Evolutionary conservation across 805 yeast genomes (phyloP), one percentile per base, ranked within the genome.

Genomic region (Starmerella stigmatis): DNA sequence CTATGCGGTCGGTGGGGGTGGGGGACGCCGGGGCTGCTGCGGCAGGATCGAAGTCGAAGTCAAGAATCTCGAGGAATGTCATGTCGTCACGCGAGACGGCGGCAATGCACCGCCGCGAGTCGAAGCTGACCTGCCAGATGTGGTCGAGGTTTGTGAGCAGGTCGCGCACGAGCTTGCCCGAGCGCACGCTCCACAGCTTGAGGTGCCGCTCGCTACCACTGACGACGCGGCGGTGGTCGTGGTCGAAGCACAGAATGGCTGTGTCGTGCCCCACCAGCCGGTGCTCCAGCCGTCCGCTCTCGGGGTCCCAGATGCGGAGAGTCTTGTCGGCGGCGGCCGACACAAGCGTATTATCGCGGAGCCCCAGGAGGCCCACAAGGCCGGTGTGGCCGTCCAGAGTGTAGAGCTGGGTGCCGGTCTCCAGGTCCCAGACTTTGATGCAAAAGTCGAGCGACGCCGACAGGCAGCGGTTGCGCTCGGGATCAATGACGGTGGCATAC

Each of bases 291-390:
- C 69, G 67, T 33, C 83, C 75, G 8, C 79, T 74, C 22, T 75
- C 75, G 1, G 96, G 92, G 59, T 92, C 82, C 98, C 98, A 92
- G 2, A 89, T 80, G 42, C 96, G 72, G 33, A 92, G 70, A 0
- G 96, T 80, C 3, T 92, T 76, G 62, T 92, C 98, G 0, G 97
- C 97, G 2, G 96, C 97, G 0, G 96, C 98, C 36, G 94, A 81
- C 1, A 89, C 94, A 11, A 92, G 68, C 39, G 76, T 78, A 28
- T 80, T 77, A 21, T 81, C 78, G 5, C 86, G 78, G 8, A 88
- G 72, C 36, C 84, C 85, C 22, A 89, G 69, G 12, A 92, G 67
- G 0, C 97, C 98, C 13, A 92, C 98, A 17, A 92, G 66, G 11
- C 89, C 83, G 1, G 84, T 78, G 62, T 92, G 98, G 1, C 96